Evolutionary conservation across 805 yeast species (phyloP), one percentile per base, ranked within the genome.

Genomic region (Candida coquimbonensis): DNA sequence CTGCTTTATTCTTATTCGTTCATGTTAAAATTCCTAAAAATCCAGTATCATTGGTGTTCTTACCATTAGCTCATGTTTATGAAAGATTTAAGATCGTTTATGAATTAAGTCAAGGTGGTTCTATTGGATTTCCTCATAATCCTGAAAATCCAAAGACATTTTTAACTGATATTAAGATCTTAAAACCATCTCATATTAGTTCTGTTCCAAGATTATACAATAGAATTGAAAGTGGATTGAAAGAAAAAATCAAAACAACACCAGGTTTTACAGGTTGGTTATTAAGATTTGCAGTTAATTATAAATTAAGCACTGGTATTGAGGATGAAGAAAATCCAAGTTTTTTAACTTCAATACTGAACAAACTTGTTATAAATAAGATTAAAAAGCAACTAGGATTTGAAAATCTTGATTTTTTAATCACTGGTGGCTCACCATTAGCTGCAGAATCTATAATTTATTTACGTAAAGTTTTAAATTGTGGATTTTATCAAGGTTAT

Each of bases 361-460:
- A 72, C 45, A 59, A 55, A 5, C 36, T 60, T 33, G 51, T 78
- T 45, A 60, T 69, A 37, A 66, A 65, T 40, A 75, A 75, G 58
- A 66, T 78, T 31, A 65, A 72, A 40, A 54, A 59, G 43, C 68
- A 70, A 33, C 56, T 77, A n/a, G 82, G 83, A 1, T 68, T 78
- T 49, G 70, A 66, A 29, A 72, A 73, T 40, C 53, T 68, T 34
- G 60, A 64, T 17, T 62, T 63, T 47, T 47, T 73, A 26, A 60
- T 73, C 34, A 65, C 73, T 27, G 87, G 91, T 25, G 80, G 87
- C 31, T 89, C 91, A 3, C 91, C 93, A 25, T 70, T 84, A 50
- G 69, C 85, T 31, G 72, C 74, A 16, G 80, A 75, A 37, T 80
- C 88, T 1, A 68, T 82, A 37, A 65, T 67, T 47, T 83, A 81